Percentiles rank a stretch among this genome's conserved stretches.
Evolutionary conservation across 805 yeast species (phyloP).

Genomic region (Suhomyces sp.): DNA sequence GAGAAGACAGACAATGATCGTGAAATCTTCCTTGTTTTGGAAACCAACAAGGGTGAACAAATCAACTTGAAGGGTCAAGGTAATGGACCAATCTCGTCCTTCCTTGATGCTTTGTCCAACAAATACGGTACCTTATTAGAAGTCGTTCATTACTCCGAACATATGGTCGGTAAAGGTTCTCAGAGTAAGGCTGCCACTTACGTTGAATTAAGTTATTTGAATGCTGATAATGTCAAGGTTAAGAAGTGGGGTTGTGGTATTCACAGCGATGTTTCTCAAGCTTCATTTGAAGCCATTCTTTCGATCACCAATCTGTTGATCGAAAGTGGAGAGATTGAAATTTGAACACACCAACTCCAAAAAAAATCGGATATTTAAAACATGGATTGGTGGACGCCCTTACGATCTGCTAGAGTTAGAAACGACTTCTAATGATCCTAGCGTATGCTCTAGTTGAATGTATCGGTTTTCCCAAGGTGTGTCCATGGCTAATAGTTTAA

Average conservation of each 20-base stretch:
- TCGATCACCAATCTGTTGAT: slow-evolving; percentile 24
- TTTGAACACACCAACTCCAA: slow-evolving; percentile 5
- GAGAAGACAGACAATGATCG: slow-evolving; percentile 14
- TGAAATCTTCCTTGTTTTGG: slow-evolving; percentile 22
- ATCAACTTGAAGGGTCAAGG: slow-evolving; percentile 54
- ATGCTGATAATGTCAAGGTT: slow-evolving; percentile 34
- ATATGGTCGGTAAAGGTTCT: slow-evolving; percentile 70
- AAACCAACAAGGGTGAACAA: slow-evolving; percentile 11
- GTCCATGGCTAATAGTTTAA: no score
- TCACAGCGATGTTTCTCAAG: slow-evolving; percentile 43
- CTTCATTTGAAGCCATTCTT: slow-evolving; percentile 34
- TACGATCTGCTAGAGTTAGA: not conserved
- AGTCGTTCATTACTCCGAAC: slow-evolving; percentile 69
- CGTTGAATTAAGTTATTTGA: slow-evolving; percentile 49
- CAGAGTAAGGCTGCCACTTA: slow-evolving; percentile 73
- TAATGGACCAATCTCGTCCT: slow-evolving; percentile 78
- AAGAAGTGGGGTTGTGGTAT: slow-evolving; percentile 46
- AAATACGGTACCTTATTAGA: slow-evolving; percentile 54
- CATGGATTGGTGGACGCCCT: slow-evolving; percentile 13
- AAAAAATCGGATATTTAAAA: no score
- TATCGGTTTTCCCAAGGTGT: no score
- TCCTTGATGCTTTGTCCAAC: slow-evolving; percentile 60
- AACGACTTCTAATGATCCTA: no score
- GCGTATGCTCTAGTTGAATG: no score
- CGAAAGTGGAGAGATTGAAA: slow-evolving; percentile 27